phyloP scores from a whole-genome alignment of 1,284 basidiomycete species.

The Cryptococcus floricola region DNA sequence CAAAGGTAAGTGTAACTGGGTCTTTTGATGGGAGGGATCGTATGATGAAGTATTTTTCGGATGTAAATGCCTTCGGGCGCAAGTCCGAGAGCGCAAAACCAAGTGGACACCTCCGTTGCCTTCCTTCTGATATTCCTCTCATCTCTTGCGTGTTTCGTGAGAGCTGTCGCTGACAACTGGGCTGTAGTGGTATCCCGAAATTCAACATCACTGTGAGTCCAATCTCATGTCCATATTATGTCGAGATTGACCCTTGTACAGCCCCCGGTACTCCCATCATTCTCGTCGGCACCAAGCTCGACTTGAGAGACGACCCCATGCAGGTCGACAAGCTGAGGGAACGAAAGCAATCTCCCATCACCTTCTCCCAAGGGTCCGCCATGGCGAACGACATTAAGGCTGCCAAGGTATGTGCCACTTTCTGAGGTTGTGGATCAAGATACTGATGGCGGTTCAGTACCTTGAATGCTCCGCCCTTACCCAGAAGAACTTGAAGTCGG shows the following conservation, averaged over 20 bases:
- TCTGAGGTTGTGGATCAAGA: not conserved
- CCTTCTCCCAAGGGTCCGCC: conserved; percentile 69
- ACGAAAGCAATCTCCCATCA: conserved; percentile 91
- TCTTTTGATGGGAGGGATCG: not conserved
- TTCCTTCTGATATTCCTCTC: not conserved
- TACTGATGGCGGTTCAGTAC: conserved; percentile 22
- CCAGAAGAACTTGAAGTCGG: conserved; percentile 94
- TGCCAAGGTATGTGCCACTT: conserved; percentile 31
- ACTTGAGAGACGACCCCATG: conserved; percentile 88
- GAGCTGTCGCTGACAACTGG: conserved; percentile 1
- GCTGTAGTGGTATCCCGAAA: conserved; percentile 51
- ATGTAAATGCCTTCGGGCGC: conserved; percentile 34
- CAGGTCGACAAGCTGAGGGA: conserved; percentile 91
- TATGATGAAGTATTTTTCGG: conserved; percentile 13
- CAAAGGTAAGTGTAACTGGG: conserved; percentile 61
- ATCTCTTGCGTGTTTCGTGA: not conserved
- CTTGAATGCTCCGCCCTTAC: conserved; percentile 67
- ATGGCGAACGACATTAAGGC: conserved; percentile 83
- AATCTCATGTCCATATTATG: not conserved
- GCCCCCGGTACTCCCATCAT: conserved; percentile 92
- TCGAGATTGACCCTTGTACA: conserved; percentile 19
- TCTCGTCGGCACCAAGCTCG: conserved; percentile 95
- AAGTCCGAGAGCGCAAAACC: conserved; percentile 50
- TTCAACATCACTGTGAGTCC: conserved; percentile 45
- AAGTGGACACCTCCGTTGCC: conserved; percentile 36